Base-by-base conservation (phyloP, 768 basidiomycete genomes). In the Termitomyces sp. region DNA sequence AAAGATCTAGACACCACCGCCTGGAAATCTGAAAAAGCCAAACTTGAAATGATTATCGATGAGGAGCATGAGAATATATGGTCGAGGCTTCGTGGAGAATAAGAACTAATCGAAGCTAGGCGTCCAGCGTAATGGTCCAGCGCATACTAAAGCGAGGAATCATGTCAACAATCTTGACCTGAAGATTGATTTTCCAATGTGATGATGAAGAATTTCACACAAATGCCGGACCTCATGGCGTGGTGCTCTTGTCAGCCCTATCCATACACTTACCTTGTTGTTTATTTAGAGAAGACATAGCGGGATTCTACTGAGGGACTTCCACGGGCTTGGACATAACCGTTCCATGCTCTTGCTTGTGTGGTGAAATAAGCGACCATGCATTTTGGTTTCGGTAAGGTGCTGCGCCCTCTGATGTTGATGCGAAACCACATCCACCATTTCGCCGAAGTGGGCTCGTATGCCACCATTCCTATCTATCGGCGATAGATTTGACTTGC, bases 21-120 rank as follows among this genome's bases (percentile, higher is more conserved):
- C 18, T 44, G 41, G 33, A 24, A 13, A 33, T 13, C 31, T 44
- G 42, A 20, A 45, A 44, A 42, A 46, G 24, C 28, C 29, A 54
- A 34, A 24, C 42, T 45, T 16, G 42, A 54, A 2, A 31, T 51
- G 60, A 64, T 64, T 64, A 64, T 64, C 63, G 63, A 64, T 60
- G 54, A 51, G 54, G 39, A 33, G 28, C 13, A 33, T 16, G 56
- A 64, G 60, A 50, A 48, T 54, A 36, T 36, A 36, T 15, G 34
- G 15, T 15, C 29, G 16, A 41, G 42, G 29, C 44, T 31, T 33
- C 7, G 13, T 31, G 16, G 31, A 51, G 6, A 18, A 29, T 9
- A 55, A 39, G 59, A 51, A 52, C 37, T 28, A 37, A 51, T 28
- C 26, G 36, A 51, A 51, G 51, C 16, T 18, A 33, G 24, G 22